Evolutionary conservation across 208 protist genomes (phyloP).

Genomic region (Wallacemonas collosoma): DNA sequence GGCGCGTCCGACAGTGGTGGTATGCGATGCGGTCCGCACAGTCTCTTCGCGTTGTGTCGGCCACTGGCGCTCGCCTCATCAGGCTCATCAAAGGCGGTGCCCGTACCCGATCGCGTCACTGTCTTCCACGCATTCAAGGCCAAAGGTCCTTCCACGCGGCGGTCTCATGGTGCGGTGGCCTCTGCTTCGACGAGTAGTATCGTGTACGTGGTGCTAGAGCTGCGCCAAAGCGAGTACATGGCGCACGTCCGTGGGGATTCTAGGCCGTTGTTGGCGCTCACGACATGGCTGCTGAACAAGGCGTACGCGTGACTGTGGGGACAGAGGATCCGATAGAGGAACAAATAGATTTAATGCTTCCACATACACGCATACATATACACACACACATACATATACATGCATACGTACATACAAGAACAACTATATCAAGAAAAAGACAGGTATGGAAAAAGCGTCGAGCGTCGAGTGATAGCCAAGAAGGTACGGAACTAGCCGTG

Average conservation of each 20-base stretch:
- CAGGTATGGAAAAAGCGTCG: too few relatives aligned
- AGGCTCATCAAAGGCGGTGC: not conserved
- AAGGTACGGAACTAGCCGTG: too few relatives aligned
- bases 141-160: not conserved
- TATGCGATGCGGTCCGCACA: not conserved
- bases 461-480: too few relatives aligned
- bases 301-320: not conserved
- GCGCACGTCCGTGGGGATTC: not conserved
- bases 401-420: too few relatives aligned
- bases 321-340: not conserved
- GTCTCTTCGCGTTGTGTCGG: slow-evolving; percentile 1
- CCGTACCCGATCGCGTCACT: not conserved
- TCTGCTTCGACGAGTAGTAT: slow-evolving; percentile 1
- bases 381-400: too few relatives aligned
- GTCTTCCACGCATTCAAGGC: slow-evolving; percentile 8
- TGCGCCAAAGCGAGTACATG: not conserved
- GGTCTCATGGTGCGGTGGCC: not conserved
- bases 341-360: not conserved
- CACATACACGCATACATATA: too few relatives aligned
- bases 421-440: too few relatives aligned
- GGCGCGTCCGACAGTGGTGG: not conserved
- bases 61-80: not conserved
- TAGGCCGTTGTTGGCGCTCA: not conserved
- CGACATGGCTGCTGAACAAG: slow-evolving; percentile 16
- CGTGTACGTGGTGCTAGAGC: not conserved